These are phyloP conservation scores for Physcia stellaris DNA, from an alignment of 495 filamentous ascomycete species.

Conservation along the genomic window DNA sequence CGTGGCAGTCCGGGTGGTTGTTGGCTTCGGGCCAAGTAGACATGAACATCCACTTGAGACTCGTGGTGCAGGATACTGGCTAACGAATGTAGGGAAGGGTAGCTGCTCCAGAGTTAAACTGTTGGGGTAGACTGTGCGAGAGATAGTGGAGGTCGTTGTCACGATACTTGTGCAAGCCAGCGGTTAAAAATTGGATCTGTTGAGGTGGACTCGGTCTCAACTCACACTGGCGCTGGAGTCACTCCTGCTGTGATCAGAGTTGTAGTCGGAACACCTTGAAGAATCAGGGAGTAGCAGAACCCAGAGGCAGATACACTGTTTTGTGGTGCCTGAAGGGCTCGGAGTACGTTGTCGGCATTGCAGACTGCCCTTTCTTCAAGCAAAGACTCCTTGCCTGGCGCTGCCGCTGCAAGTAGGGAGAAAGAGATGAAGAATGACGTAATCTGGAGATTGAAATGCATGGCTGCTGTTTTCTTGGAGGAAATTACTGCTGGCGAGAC, in stretches of 20 bases:
- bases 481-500: too few species aligned
- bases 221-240: constrained; percentile 2
- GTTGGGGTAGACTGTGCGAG: constrained; percentile 2
- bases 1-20: constrained; percentile 1
- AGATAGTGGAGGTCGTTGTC: constrained; percentile 4
- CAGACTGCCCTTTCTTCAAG: constrained; percentile 2
- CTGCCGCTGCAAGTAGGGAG: background rate
- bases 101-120: constrained; percentile 4
- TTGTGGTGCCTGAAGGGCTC: constrained; percentile 2
- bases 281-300: constrained; percentile 4
- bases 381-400: background rate
- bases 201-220: background rate
- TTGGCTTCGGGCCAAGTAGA: constrained; percentile 1
- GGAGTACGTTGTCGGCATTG: constrained; percentile 3
- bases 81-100: constrained; percentile 2
- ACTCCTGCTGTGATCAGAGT: constrained; percentile 1
- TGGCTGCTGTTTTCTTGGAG: too few species aligned
- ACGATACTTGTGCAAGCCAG: background rate
- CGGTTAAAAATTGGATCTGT: background rate
- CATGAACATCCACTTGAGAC: constrained; percentile 6
- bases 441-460: background rate
- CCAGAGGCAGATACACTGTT: constrained; percentile 2
- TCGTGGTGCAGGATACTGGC: constrained; percentile 3
- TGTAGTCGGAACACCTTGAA: constrained; percentile 3
- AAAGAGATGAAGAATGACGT: background rate